Base-by-base conservation (phyloP, 2,329 filamentous ascomycete genomes). In the Talaromyces piceae region DNA sequence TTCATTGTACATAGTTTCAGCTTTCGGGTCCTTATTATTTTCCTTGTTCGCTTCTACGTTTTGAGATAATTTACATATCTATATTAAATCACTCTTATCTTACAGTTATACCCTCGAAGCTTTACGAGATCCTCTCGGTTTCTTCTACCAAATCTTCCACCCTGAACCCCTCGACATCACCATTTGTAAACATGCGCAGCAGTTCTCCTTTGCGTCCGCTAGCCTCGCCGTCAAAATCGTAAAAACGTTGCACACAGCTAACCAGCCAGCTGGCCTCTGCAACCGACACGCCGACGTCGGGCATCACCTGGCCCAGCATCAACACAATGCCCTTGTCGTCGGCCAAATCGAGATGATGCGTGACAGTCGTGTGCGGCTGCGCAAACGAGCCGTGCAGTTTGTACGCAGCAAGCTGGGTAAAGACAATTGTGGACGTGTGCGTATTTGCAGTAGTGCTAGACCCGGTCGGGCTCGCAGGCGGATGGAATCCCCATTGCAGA, bases 171-270 rank as follows among this genome's bases (percentile, higher is more conserved):
- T 74, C 57, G 4, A 72, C 72, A 70, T 95, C 90, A 0, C 91
- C 93, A 20, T 74, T 77, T 1, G 80, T 85, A 68, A 98, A 98
- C 78, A 85, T 84, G 67, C 89, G 82, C 65, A 97, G 68, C 65
- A 98, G 66, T 68, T 78, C 78, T 63, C 78, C 81, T 71, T 87
- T 84, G 57, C 80, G 79, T 52, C 77, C 78, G 59, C 59, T 68
- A n/a, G 73, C 67, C 57, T 74, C 81, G 16, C 85, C 82, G 67
- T 73, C 54, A 70, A 79, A 70, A 51, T 74, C 73, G 65, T 98
- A 98, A 69, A 98, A 98, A 64, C 89, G 83, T 75, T 98, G 93
- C 72, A 98, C 73, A 60, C 89, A 93, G 82, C 96, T 87, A 46
- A 95, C 76, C 60, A 98, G 72, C 85, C 88, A 96, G 69, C 84